Evolutionary conservation across 352 stramenopile species (phyloP).

Genomic region (Blastocystis sp.): DNA sequence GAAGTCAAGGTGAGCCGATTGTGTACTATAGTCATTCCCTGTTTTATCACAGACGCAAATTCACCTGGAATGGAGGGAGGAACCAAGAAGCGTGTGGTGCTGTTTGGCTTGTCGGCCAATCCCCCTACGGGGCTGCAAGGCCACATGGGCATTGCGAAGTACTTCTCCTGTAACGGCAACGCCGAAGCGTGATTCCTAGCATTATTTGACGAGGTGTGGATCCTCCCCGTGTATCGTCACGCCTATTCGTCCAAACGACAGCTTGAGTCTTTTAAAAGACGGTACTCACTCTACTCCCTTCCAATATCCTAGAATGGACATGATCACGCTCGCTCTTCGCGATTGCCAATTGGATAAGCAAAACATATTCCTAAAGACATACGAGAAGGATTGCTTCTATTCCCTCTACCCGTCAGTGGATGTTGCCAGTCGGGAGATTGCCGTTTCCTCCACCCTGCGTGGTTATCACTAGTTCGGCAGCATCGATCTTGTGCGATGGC

Average conservation of each 20-base stretch:
- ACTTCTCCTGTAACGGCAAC: conserved; percentile 61
- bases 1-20: background rate
- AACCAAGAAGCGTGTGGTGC: conserved; percentile 75
- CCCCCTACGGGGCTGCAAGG: conserved; percentile 77
- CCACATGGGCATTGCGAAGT: conserved; percentile 80
- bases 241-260: conserved; percentile 81
- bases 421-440: conserved; percentile 75
- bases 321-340: conserved; percentile 77
- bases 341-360: conserved; percentile 25
- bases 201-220: conserved; percentile 80
- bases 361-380: conserved; percentile 61
- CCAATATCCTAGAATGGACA: conserved; percentile 71
- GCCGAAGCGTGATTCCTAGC: background rate
- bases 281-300: conserved; percentile 45
- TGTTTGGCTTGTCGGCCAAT: conserved; percentile 83
- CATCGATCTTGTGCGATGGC: conserved; percentile 79
- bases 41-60: background rate
- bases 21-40: background rate
- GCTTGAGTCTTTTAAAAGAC: conserved; percentile 78
- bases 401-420: conserved; percentile 74
- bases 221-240: conserved; percentile 83
- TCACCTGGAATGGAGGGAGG: no score
- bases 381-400: conserved; percentile 59
- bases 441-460: conserved; percentile 50
- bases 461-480: conserved; percentile 76